These are phyloP conservation scores for Cutaneotrichosporon cavernicola DNA, from an alignment of 1,284 basidiomycete genomes.

Conservation along the genomic window DNA sequence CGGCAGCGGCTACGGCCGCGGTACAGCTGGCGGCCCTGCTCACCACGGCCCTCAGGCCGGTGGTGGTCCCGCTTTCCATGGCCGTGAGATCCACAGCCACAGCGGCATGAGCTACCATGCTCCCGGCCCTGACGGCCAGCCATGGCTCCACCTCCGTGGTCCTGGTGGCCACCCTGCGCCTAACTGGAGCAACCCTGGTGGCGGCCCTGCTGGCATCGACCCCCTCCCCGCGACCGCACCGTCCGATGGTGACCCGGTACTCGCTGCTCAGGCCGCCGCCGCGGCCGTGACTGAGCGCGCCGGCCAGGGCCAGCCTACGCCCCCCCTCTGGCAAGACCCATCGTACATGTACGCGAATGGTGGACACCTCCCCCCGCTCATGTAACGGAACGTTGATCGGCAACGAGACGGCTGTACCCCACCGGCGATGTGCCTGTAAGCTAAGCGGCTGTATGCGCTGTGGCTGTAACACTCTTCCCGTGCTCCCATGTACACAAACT, in stretches of 20 bases:
- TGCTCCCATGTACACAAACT: constrained; percentile 26
- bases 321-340: constrained; percentile 30
- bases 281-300: constrained; percentile 20
- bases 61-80: constrained; percentile 24
- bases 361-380: constrained; percentile 25
- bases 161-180: constrained; percentile 42
- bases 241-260: constrained; percentile 22
- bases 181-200: constrained; percentile 34
- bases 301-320: constrained; percentile 22
- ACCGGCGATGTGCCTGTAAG: constrained; percentile 10
- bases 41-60: constrained; percentile 24
- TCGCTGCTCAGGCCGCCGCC: constrained; percentile 20
- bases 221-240: constrained; percentile 29
- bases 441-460: constrained; percentile 5
- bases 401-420: constrained; percentile 11
- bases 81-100: constrained; percentile 38
- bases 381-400: constrained; percentile 20
- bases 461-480: constrained; percentile 24
- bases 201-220: constrained; percentile 23
- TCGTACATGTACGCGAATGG: constrained; percentile 31
- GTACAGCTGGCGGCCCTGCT: constrained; percentile 15
- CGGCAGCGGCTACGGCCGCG: constrained; percentile 32
- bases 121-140: constrained; percentile 49
- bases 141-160: constrained; percentile 50
- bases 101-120: constrained; percentile 50